Evolutionary conservation across 2,329 filamentous ascomycete genomes (phyloP), one percentile per base, ranked within the genome.

Genomic region (Scedosporium minutisporum): DNA sequence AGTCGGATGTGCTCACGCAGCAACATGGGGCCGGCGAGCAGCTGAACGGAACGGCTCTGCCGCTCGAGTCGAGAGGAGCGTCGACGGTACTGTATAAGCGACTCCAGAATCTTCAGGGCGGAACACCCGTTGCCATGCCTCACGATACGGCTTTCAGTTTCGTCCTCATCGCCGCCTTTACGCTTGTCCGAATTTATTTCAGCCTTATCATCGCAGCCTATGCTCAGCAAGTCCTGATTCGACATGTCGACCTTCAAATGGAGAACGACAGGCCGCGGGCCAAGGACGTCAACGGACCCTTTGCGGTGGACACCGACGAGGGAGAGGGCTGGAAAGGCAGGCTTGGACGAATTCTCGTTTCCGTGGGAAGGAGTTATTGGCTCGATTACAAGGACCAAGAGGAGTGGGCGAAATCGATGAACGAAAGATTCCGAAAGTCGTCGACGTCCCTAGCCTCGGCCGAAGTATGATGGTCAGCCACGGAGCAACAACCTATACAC

Each of bases 201-300:
- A 85, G 89, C 67, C 78, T 96, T 44, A 82, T 97, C 62, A 86
- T 96, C 72, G 86, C 96, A 75, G 86, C 90, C 6, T 95, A 90
- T 73, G 91, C 93, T 3, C 85, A 91, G 65, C 84, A 87, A 71
- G 87, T 90, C 14, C 76, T 97, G 59, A 83, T 89, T 64, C 86
- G 87, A 67, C 85, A 90, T 71, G 73, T 76, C 71, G 62, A 66
- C 53, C 62, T 64, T 27, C 48, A 42, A 44, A 44, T 53, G 27
- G 64, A 64, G 64, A 65, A 64, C 41, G 62, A 66, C 48, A 60
- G 65, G 33, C 57, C 62, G 12, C 23, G 57, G 21, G 64, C 64
- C 61, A 66, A 65, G 55, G 66, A 62, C 33, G 63, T 53, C 33
- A 63, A 63, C 38, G 91, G 76, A 79, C 91, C 80, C 0, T 96